Conservation (phyloP, 2,329 filamentous ascomycete species). For the Cladophialophora carrionii region DNA sequence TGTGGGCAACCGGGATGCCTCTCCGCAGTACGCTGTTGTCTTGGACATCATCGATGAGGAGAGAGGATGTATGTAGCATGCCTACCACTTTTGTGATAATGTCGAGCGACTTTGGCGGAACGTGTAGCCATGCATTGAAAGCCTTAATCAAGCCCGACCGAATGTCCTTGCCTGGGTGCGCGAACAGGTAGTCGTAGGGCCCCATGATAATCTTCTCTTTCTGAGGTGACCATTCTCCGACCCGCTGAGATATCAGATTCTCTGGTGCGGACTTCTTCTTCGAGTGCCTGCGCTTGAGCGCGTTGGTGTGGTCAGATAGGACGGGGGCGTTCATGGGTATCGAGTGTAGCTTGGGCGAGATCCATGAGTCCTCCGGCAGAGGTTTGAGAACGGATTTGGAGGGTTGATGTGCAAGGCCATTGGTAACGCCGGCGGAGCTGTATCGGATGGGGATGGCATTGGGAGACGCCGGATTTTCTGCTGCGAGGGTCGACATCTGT, state of each 20-base stretch:
- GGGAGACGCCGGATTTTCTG: conserved; percentile 52
- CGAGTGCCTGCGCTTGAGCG: conserved; percentile 34
- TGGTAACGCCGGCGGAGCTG: conserved; percentile 63
- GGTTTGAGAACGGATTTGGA: conserved; percentile 53
- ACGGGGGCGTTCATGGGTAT: conserved; percentile 16
- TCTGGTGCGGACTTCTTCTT: conserved; percentile 35
- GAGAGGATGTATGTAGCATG: conserved; percentile 53
- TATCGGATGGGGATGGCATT: conserved; percentile 73
- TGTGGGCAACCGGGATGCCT: conserved; percentile 54
- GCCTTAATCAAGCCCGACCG: conserved; percentile 51
- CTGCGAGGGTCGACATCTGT: conserved; percentile 29
- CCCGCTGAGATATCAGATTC: conserved; percentile 14
- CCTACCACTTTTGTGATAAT: conserved; percentile 51
- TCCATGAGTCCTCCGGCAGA: conserved; percentile 66
- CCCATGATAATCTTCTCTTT: conserved; percentile 51
- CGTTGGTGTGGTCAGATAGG: conserved; percentile 28
- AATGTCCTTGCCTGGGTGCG: conserved; percentile 52
- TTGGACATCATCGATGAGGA: conserved; percentile 57
- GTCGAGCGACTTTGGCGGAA: conserved; percentile 46
- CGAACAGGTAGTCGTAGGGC: conserved; percentile 51
- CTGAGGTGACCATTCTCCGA: conserved; percentile 38
- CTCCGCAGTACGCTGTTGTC: conserved; percentile 54
- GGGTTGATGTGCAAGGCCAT: conserved; percentile 40
- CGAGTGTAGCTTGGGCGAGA: conserved; percentile 47
- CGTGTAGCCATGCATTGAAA: conserved; percentile 51